Conservation (phyloP, 495 filamentous ascomycete genomes). For the Rhypophila decipiens region DNA sequence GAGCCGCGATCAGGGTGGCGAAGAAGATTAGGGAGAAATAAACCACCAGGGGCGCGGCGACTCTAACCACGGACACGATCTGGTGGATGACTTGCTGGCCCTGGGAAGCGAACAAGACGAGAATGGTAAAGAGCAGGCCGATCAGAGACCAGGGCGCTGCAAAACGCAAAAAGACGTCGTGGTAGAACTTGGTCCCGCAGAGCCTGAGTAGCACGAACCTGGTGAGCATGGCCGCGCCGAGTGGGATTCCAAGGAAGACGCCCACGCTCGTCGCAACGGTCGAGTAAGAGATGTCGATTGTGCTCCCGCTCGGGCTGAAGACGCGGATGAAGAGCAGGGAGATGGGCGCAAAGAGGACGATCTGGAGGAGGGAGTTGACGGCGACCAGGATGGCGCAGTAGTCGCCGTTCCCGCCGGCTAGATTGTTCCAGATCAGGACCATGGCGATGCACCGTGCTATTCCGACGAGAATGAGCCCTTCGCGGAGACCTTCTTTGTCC, state of each 20-base stretch:
- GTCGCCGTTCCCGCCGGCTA: constrained; percentile 68
- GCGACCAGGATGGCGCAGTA: constrained; percentile 91
- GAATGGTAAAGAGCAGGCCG: constrained; percentile 78
- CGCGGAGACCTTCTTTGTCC: constrained; percentile 59
- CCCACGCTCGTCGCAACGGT: constrained; percentile 73
- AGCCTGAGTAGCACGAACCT: constrained; percentile 55
- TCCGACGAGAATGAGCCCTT: constrained; percentile 72
- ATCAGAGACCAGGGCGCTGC: constrained; percentile 70
- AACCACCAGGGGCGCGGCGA: constrained; percentile 71
- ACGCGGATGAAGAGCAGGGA: constrained; percentile 71
- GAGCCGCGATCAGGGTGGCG: constrained; percentile 52
- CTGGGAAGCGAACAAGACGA: constrained; percentile 80
- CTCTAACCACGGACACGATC: constrained; percentile 73
- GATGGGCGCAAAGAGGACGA: constrained; percentile 77
- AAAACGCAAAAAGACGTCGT: constrained; percentile 62
- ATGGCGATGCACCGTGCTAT: constrained; percentile 79
- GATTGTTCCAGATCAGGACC: constrained; percentile 36
- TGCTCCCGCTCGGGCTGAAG: constrained; percentile 42
- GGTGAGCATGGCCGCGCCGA: constrained; percentile 72
- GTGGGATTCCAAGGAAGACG: constrained; percentile 79
- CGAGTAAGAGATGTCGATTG: constrained; percentile 54
- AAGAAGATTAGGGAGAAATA: constrained; percentile 76
- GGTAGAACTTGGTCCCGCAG: constrained; percentile 54
- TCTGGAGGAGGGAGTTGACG: constrained; percentile 80
- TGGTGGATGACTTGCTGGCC: constrained; percentile 74